Percentiles rank a stretch among this genome's conserved stretches.
These are phyloP conservation scores for Ophiosphaerella herpotricha DNA, from an alignment of 2,329 filamentous ascomycete species.

Conservation along the genomic window DNA sequence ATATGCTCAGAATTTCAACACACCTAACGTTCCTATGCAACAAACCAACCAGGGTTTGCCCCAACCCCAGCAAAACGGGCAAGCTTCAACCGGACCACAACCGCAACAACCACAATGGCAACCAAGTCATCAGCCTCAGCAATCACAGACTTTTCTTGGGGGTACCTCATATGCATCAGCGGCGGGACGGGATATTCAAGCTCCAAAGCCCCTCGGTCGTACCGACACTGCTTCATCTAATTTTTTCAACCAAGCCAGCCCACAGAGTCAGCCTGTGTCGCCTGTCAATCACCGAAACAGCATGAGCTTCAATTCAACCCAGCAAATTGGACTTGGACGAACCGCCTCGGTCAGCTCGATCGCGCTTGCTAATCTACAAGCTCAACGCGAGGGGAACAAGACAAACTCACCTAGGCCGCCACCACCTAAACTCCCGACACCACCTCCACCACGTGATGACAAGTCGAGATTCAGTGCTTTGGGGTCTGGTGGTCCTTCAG, in stretches of 20 bases:
- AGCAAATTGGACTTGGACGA: conserved; percentile 22
- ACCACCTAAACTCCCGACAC: conserved; percentile 21
- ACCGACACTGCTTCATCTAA: conserved; percentile 28
- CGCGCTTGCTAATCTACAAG: conserved; percentile 33
- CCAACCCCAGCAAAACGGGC: conserved; percentile 19
- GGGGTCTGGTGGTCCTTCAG: conserved; percentile 42
- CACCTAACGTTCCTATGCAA: too few species aligned
- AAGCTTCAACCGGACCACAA: conserved; percentile 3
- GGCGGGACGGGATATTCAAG: conserved; percentile 29
- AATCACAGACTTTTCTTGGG: conserved; percentile 19
- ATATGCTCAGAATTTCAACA: conserved; percentile 10
- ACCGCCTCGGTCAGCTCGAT: conserved; percentile 40
- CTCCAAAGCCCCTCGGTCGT: conserved; percentile 31
- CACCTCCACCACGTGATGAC: conserved; percentile 33
- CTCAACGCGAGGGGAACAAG: conserved; percentile 27
- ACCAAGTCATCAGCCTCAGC: conserved; percentile 31
- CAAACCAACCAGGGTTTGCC: conserved; percentile 19
- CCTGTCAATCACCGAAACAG: conserved; percentile 36
- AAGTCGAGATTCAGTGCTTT: conserved; percentile 39
- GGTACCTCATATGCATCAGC: conserved; percentile 23
- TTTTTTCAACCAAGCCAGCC: conserved; percentile 32
- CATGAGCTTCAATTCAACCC: conserved; percentile 26
- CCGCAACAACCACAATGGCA: conserved; percentile 27
- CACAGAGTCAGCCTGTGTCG: conserved; percentile 40
- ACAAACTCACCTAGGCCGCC: conserved; percentile 33